Conservation (phyloP, 2,329 filamentous ascomycete genomes). For the Botrytis fabae region DNA sequence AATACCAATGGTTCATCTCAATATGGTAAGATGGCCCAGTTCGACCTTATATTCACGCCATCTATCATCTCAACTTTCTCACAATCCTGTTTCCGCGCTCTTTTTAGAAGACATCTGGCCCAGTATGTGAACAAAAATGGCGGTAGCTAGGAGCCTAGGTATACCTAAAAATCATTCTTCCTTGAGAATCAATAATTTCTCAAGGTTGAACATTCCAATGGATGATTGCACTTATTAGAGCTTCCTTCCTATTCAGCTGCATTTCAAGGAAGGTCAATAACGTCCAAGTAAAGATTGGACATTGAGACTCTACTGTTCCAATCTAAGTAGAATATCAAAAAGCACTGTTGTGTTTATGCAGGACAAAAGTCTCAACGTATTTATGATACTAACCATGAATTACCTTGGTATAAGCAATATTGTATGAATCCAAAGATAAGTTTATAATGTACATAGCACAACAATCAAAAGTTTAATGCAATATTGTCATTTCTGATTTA, state of each 20-base stretch:
- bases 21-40: neutral
- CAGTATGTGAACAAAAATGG: neutral
- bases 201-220: neutral
- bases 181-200: neutral
- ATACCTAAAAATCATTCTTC: neutral
- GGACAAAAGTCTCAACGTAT: neutral
- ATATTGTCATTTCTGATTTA: neutral
- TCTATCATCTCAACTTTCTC: neutral
- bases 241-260: neutral
- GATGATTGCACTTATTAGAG: neutral
- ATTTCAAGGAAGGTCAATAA: neutral
- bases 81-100: no score
- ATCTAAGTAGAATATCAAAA: neutral
- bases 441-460: neutral
- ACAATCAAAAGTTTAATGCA: neutral
- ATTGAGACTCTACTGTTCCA: neutral
- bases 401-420: neutral
- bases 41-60: neutral
- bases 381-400: neutral
- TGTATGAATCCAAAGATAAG: neutral
- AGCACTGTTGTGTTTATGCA: neutral
- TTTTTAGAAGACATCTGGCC: neutral
- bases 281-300: neutral
- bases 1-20: neutral
- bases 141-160: neutral